These are phyloP conservation scores for Nidularia sp. DNA, from an alignment of 768 basidiomycete genomes.

Conservation along the genomic window DNA sequence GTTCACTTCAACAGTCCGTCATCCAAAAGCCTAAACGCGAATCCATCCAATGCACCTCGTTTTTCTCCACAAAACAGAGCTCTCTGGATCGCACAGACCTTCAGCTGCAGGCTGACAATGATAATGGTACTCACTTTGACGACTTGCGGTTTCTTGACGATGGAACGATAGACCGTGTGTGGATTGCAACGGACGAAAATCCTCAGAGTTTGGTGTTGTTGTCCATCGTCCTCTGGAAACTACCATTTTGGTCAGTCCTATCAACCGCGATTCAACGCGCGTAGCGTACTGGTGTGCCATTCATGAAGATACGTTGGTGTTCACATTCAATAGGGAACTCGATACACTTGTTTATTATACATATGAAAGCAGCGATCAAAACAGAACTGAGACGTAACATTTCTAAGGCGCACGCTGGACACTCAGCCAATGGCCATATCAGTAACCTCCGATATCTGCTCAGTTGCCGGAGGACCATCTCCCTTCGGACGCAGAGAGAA, in stretches of 20 bases:
- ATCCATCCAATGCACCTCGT: slow-evolving; percentile 20
- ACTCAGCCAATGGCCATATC: slow-evolving; percentile 46
- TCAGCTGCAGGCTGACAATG: neutral
- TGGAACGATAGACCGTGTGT: too few species aligned
- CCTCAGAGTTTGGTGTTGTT: neutral
- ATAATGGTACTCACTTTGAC: slow-evolving; percentile 26
- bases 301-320: too few species aligned
- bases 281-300: too few species aligned
- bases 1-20: slow-evolving; percentile 2
- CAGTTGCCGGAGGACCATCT: slow-evolving; percentile 8
- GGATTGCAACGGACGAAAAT: neutral
- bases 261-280: too few species aligned
- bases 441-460: slow-evolving; percentile 32
- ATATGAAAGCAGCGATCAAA: too few species aligned
- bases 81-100: neutral
- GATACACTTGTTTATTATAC: too few species aligned
- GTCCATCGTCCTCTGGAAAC: too few species aligned
- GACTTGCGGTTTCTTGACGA: slow-evolving; percentile 22
- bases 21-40: slow-evolving; percentile 6
- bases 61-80: slow-evolving; percentile 7
- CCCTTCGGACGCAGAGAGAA: slow-evolving; percentile 61
- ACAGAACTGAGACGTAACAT: too few species aligned
- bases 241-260: too few species aligned
- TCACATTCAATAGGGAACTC: too few species aligned
- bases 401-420: neutral